phyloP scores from a whole-genome alignment of 495 filamentous ascomycete genomes.

The Penicillium herquei region DNA sequence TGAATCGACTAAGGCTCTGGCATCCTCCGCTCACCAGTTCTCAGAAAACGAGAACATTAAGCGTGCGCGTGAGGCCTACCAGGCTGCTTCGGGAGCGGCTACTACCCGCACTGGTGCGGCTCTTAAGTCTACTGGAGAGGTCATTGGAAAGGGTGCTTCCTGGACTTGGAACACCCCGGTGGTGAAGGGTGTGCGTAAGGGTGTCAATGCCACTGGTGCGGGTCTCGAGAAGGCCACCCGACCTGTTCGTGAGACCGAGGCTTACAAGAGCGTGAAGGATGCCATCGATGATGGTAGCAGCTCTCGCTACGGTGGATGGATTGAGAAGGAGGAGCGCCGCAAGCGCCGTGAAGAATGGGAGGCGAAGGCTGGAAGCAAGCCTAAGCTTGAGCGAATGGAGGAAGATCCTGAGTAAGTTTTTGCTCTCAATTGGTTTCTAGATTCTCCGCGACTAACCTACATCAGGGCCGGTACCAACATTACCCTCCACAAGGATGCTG shows the following conservation, averaged over 20 bases:
- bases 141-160: constrained; percentile 80
- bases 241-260: constrained; percentile 90
- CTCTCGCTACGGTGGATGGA: constrained; percentile 91
- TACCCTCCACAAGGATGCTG: constrained; percentile 93
- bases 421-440: background rate
- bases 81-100: constrained; percentile 74
- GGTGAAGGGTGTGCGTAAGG: constrained; percentile 87
- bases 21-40: constrained; percentile 82
- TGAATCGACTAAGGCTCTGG: constrained; percentile 92
- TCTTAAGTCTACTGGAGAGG: constrained; percentile 79
- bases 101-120: constrained; percentile 71
- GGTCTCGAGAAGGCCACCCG: constrained; percentile 90
- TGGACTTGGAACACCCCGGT: constrained; percentile 97
- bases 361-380: constrained; percentile 46
- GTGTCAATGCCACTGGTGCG: constrained; percentile 78
- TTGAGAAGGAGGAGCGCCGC: constrained; percentile 90
- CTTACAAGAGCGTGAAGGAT: constrained; percentile 90
- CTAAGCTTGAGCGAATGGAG: constrained; percentile 55
- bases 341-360: constrained; percentile 69
- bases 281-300: constrained; percentile 97
- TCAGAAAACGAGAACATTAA: constrained; percentile 92
- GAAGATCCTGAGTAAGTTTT: constrained; percentile 81
- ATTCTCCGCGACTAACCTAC: constrained; percentile 22
- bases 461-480: constrained; percentile 87
- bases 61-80: constrained; percentile 80